Evolutionary conservation across 352 stramenopile genomes (phyloP), one percentile per base, ranked within the genome.

Genomic region (Phytophthora pinifolia): DNA sequence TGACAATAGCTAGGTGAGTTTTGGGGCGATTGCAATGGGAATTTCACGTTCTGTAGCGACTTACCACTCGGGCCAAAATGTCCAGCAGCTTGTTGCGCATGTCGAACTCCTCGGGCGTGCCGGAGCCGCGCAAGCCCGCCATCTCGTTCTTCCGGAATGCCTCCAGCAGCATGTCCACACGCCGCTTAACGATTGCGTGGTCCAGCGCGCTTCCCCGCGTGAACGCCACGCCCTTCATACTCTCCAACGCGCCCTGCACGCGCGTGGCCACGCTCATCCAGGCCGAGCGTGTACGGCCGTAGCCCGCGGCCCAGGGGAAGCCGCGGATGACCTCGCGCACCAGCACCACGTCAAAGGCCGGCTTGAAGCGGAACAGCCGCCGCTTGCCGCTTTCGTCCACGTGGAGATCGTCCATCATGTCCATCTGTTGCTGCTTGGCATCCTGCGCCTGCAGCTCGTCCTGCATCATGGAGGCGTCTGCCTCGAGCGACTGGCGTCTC

Each of bases 261-360:
- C 51, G 49, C 20, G 56, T 44, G 13, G 68, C 68, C 46, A 74
- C 64, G 2, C 38, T 41, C 52, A 72, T 70, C 68, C 68, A 77
- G 14, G 68, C 68, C 17, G 65, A 70, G 29, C 68, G 68, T 25
- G 65, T 77, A 31, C 67, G 65, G 4, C 68, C 68, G 54, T 77
- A 74, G 39, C 68, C 68, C n/a, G 68, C 68, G 15, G 52, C 46
- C 68, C 68, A 77, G 13, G 68, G 68, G 36, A 77, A 77, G 35
- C 65, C 58, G 36, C 49, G 63, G 46, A 77, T 77, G 4, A 74
- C 68, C 46, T 77, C 68, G 43, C 56, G 62, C 60, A 67, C 64
- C 15, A 77, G 53, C 37, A 68, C 60, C 29, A 77, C 53, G 46
- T 77, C 68, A 34, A 72, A 71, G 7, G 61, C 64, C 0, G 68